phyloP scores from a whole-genome alignment of 371 early-diverging fungal species.

The Syncephalastrum sp. region DNA sequence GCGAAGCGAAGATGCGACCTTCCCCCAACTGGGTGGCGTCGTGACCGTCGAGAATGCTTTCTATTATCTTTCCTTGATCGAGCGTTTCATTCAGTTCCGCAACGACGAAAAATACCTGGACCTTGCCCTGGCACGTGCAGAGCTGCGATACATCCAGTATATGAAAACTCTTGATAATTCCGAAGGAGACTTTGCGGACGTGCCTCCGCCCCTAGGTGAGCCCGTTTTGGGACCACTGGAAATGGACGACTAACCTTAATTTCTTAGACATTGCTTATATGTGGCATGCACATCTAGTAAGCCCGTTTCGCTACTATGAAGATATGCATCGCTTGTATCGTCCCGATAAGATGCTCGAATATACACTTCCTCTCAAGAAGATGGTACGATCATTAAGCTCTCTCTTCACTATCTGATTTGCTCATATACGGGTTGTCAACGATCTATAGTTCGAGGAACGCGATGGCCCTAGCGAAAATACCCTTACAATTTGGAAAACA shows the following conservation, averaged over 20 bases:
- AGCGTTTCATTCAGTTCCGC: constrained; percentile 10
- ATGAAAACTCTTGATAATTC: background rate
- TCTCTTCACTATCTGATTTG: no score
- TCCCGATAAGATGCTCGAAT: constrained; percentile 1
- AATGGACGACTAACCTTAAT: background rate
- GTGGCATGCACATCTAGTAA: constrained; percentile 22
- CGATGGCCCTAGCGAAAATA: no score
- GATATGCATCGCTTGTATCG: background rate
- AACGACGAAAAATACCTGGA: constrained; percentile 2
- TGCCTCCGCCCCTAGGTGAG: constrained; percentile 9
- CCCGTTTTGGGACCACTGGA: background rate
- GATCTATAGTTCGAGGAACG: no score
- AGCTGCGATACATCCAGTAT: constrained; percentile 1
- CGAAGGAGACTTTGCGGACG: no score
- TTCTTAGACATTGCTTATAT: constrained; percentile 17
- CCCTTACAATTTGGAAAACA: no score
- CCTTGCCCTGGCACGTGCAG: no score
- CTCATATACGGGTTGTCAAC: no score
- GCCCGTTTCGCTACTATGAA: constrained; percentile 18
- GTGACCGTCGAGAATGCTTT: constrained; percentile 10
- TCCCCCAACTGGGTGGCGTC: constrained; percentile 7
- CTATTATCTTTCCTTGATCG: constrained; percentile 15
- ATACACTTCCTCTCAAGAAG: background rate
- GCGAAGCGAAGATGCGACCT: no score
- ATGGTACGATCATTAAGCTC: background rate